Base-by-base conservation (phyloP, 305 asterid species). In the Fraxinus platypoda region DNA sequence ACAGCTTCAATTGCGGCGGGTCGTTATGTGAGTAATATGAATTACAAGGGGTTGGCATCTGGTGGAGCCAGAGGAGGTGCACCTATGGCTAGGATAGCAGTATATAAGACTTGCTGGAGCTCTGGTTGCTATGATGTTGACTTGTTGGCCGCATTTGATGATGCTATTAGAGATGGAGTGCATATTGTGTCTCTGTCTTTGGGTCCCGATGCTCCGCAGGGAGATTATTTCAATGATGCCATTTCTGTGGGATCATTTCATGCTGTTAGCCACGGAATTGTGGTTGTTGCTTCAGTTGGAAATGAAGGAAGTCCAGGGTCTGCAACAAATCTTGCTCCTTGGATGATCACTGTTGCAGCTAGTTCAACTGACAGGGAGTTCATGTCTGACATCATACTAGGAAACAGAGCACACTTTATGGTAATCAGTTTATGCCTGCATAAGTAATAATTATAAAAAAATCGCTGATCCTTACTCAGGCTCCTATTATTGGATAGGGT, bases 1-100 rank as follows among this genome's bases (percentile, higher is more conserved):
- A 94, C 98, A 17, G 97, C 98, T 81, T 95, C 99, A n/a, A 95
- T 89, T 72, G 99, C 99, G 6, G 96, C 99, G 0, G 99, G 99
- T 31, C 96, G 98, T 59, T 90, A 83, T 1, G 93, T 95, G 62
- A 80, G 83, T 75, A 89, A 91, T 83, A 91, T 91, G 97, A 91
- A 89, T 46, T 95, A 90, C 87, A 88, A 88, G n/a, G 99, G 99
- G 17, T 83, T 95, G 84, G 99, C 93, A 62, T 81, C 90, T 2
- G 97, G 99, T 81, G 94, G 93, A 43, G 99, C 97, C 41, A 90
- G 98, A 84, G 99, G 99, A 11, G 99, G 97, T 26, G 97, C 97
- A 37, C 98, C 98, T 12, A 85, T 91, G 97, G 91, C 99, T 72
- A 87, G 99, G 87, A 90, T 95, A 85, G 97, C 99, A 17, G 93